Evolutionary conservation across 345 rosid species (phyloP), one percentile per base, ranked within the genome.

Genomic region (Limnanthes douglasii): DNA sequence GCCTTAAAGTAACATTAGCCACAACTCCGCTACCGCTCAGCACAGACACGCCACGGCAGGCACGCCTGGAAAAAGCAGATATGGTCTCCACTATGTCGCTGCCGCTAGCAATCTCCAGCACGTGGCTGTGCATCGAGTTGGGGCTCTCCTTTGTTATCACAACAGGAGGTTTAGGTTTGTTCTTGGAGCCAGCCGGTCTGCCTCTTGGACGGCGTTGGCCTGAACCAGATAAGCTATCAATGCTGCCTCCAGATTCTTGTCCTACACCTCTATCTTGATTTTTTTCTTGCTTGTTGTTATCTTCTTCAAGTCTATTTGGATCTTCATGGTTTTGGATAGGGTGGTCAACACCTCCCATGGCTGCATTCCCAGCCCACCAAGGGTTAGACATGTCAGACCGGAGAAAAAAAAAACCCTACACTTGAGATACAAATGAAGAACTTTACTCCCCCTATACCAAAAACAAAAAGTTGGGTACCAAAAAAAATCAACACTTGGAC

Each of bases 101-200:
- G 2, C 97, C 95, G 0, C 73, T 67, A 13, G 63, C 46, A 45
- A 88, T 79, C 53, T 78, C 97, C 6, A 88, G 57, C 12, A 88
- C 80, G 8, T 88, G 95, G 72, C 97, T 83, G 5, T 64, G 77
- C 4, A 88, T 72, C 4, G 90, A 64, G 51, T 78, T 76, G 18
- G 95, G 86, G 59, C 83, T 71, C 41, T 88, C 97, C 51, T 78
- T 88, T 11, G 93, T 73, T 37, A 88, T 60, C 16, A 88, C 64
- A 2, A 78, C 48, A 0, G 95, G 95, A 5, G 64, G 66, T 48
- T 69, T 88, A 0, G 83, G 78, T 45, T 69, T 83, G 70, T 88
- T 88, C 60, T 68, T 86, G 1, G 97, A 82, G 23, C 97, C 97
- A 0, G 85, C 68, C 0, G 97, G 97, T 11, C 95, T 48, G 0